Evolutionary conservation across 2,329 filamentous ascomycete species (phyloP).

Genomic region (Talaromyces funiculosus): DNA sequence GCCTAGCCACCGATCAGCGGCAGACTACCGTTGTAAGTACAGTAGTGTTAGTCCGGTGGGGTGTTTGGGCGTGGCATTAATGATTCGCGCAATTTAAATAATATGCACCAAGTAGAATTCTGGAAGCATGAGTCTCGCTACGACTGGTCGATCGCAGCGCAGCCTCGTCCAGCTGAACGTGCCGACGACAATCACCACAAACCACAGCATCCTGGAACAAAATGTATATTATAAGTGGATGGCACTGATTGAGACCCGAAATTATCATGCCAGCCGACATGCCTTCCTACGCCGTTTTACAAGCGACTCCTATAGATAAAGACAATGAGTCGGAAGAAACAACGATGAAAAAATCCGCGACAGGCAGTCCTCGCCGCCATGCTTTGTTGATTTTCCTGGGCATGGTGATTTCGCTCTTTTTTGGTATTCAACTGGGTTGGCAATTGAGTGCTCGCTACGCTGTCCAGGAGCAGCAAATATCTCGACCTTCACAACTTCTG

Average conservation of each 20-base stretch:
- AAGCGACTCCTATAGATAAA: neutral
- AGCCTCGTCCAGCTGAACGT: neutral
- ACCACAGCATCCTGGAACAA: neutral
- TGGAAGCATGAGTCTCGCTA: neutral
- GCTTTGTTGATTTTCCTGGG: neutral
- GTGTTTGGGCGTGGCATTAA: too few species aligned
- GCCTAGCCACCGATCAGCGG: too few species aligned
- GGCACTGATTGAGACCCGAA: neutral
- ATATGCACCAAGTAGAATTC: neutral
- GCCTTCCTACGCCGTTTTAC: neutral
- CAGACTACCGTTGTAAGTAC: too few species aligned
- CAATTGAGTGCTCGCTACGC: neutral
- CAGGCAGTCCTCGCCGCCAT: neutral
- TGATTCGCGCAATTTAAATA: too few species aligned
- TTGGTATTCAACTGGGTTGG: conserved; percentile 1
- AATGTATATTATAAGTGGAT: neutral
- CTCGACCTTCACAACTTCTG: neutral
- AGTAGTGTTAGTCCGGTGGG: too few species aligned
- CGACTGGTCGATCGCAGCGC: neutral
- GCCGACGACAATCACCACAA: neutral
- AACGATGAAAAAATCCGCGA: neutral
- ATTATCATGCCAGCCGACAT: neutral
- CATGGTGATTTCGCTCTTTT: neutral
- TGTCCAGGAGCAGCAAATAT: neutral
- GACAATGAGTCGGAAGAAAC: neutral